These are phyloP conservation scores for Tetrastigma voinierianum DNA, from an alignment of 164 flowering plant species.

Conservation along the genomic window DNA sequence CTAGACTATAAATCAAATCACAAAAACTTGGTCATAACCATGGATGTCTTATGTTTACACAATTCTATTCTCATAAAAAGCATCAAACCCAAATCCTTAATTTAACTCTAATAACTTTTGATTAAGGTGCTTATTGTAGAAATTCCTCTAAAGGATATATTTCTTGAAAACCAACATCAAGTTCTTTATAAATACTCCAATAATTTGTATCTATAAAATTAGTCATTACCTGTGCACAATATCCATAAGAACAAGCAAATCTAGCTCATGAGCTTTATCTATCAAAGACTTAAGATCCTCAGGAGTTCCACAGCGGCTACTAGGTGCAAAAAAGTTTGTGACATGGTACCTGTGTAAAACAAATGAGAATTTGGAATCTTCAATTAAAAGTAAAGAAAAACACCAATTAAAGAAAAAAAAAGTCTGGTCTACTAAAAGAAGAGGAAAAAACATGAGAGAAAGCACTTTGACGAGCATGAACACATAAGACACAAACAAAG, in stretches of 20 bases:
- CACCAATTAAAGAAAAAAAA: too few relatives aligned
- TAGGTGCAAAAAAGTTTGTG: slow-evolving; percentile 97
- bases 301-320: slow-evolving; percentile 98
- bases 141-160: too few relatives aligned
- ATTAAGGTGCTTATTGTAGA: too few relatives aligned
- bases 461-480: background rate
- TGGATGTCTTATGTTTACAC: too few relatives aligned
- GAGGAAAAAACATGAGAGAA: background rate
- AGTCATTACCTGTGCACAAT: slow-evolving; percentile 87
- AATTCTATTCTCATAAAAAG: too few relatives aligned
- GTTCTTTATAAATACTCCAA: background rate
- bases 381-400: too few relatives aligned
- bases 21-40: too few relatives aligned
- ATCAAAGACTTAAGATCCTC: slow-evolving; percentile 96
- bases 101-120: too few relatives aligned
- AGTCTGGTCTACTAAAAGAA: too few relatives aligned
- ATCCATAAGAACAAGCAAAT: slow-evolving; percentile 97
- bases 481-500: background rate
- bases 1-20: too few relatives aligned
- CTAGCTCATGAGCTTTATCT: slow-evolving; percentile 97
- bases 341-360: slow-evolving; percentile 80
- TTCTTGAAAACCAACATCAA: too few relatives aligned
- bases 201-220: background rate
- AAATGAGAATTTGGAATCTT: slow-evolving; percentile 5
- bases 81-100: too few relatives aligned